Conservation (phyloP, 2,329 filamentous ascomycete genomes). For the Pseudogymnoascus sp. region DNA sequence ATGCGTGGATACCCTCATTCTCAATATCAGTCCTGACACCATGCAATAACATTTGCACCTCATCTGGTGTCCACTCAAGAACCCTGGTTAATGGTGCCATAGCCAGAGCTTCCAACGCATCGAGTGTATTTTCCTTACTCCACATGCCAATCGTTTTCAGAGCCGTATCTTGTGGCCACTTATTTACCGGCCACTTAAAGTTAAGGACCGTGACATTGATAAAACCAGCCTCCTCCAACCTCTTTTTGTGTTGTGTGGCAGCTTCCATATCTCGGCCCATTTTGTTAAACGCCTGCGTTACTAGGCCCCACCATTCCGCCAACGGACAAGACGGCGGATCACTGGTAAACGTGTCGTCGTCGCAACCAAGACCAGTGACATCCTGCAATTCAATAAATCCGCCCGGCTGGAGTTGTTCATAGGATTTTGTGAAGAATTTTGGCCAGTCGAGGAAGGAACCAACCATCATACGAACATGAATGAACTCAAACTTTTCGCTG, state of each 20-base stretch:
- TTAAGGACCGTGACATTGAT: constrained; percentile 30
- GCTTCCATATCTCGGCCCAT: constrained; percentile 27
- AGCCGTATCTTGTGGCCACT: constrained; percentile 42
- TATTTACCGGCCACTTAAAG: constrained; percentile 41
- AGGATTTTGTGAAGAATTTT: constrained; percentile 12
- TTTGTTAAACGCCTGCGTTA: constrained; percentile 26
- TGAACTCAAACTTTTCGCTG: constrained; percentile 28
- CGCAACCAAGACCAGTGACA: constrained; percentile 22
- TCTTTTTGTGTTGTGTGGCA: constrained; percentile 22
- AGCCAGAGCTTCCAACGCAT: constrained; percentile 19
- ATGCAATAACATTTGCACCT: constrained; percentile 26
- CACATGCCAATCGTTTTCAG: constrained; percentile 16
- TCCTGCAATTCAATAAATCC: constrained; percentile 29
- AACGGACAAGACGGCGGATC: constrained; percentile 10
- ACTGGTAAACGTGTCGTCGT: constrained; percentile 26
- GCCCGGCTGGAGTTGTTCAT: constrained; percentile 18
- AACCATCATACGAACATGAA: constrained; percentile 19
- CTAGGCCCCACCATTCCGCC: constrained; percentile 16
- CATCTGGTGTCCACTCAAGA: constrained; percentile 20
- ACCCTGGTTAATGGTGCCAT: constrained; percentile 19
- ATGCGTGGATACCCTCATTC: constrained; percentile 26
- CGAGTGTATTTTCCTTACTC: constrained; percentile 22
- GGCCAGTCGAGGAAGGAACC: constrained; percentile 13
- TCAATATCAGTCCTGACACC: constrained; percentile 28
- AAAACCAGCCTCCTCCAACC: constrained; percentile 18